Percentiles rank a stretch among this genome's conserved stretches.
These are phyloP conservation scores for Erysimum cheiri DNA, from an alignment of 441 rosid genomes.

Conservation along the genomic window DNA sequence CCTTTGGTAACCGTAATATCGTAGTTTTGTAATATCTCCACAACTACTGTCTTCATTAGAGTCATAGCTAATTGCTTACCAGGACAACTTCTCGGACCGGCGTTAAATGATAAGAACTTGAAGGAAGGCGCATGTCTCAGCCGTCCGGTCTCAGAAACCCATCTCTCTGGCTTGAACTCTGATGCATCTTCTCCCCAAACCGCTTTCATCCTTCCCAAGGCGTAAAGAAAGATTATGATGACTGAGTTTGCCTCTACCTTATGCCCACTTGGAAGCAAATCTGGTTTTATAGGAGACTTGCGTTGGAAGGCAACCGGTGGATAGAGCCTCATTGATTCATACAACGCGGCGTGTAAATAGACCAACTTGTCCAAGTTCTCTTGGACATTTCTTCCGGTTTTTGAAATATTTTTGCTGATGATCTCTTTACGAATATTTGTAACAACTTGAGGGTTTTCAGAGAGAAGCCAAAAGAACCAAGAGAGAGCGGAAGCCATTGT, in stretches of 20 bases:
- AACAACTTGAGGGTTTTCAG: slow-evolving; percentile 47
- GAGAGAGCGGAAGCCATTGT: slow-evolving; percentile 46
- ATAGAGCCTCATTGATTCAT: slow-evolving; percentile 43
- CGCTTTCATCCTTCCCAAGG: slow-evolving; percentile 41
- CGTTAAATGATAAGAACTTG: slow-evolving; percentile 51
- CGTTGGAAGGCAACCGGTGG: slow-evolving; percentile 47
- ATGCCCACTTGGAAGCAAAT: slow-evolving; percentile 48
- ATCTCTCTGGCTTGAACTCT: slow-evolving; percentile 49
- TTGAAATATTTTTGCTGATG: background rate
- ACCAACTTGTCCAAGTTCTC: slow-evolving; percentile 37
- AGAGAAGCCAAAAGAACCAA: slow-evolving; percentile 53
- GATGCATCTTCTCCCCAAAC: slow-evolving; percentile 44
- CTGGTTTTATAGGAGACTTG: slow-evolving; percentile 30
- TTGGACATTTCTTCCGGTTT: background rate
- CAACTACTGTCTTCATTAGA: slow-evolving; percentile 53
- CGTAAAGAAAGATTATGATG: slow-evolving; percentile 32
- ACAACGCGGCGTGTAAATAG: slow-evolving; percentile 44
- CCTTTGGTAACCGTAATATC: slow-evolving; percentile 35
- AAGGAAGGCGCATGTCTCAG: slow-evolving; percentile 37
- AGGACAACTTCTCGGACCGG: slow-evolving; percentile 60
- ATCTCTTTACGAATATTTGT: slow-evolving; percentile 54
- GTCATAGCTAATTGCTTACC: slow-evolving; percentile 49
- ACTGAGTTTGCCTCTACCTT: slow-evolving; percentile 5
- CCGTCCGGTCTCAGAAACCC: slow-evolving; percentile 44
- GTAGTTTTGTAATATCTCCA: slow-evolving; percentile 35